Base-by-base conservation (phyloP, 2,329 filamentous ascomycete species). In the Pseudogymnoascus sp. region DNA sequence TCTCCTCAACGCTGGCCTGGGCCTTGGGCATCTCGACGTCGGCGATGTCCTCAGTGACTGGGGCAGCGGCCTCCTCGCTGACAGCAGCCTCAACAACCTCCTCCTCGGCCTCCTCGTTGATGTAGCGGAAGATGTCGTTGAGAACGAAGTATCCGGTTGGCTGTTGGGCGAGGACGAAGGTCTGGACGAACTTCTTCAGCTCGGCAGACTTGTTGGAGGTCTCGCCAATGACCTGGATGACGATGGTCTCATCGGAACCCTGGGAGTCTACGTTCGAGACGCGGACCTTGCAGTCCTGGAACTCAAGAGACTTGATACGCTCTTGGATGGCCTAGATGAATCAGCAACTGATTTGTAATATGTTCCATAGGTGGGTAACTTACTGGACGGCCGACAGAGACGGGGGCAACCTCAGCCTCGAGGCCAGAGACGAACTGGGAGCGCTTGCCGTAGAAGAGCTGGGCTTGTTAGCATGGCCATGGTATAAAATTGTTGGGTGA, bases 191-290 rank as follows among this genome's bases (percentile, higher is more conserved):
- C 77, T 97, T 97, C 81, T 90, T 93, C 72, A 93, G 91, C 64
- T 95, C 90, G 67, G 88, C 88, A 59, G 86, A 87, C 77, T 96
- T 96, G 85, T 96, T 97, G 72, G 93, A 96, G 72, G 95, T 96
- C 79, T 97, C 93, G 68, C 95, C 95, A 74, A 99, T 97, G 71
- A 97, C 95, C 77, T 96, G 93, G 72, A 99, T 96, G 71, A 99
- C 88, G 70, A 99, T 97, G 79, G 93, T 96, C 66, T 93, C 87
- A 75, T 88, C 89, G 9, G 93, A 97, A 67, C 89, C 88, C 78
- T 99, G 93, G 17, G 93, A 93, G 77, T 99, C 95, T 72, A 99
- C 95, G 73, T 99, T 99, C 76, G 93, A 90, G 70, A 99, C 90
- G 75, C 95, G 91, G 72, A 99, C 93, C 81, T 99, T 99, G 86